These are phyloP conservation scores for Penicillium sp. DNA, from an alignment of 2,329 filamentous ascomycete species.

Conservation along the genomic window DNA sequence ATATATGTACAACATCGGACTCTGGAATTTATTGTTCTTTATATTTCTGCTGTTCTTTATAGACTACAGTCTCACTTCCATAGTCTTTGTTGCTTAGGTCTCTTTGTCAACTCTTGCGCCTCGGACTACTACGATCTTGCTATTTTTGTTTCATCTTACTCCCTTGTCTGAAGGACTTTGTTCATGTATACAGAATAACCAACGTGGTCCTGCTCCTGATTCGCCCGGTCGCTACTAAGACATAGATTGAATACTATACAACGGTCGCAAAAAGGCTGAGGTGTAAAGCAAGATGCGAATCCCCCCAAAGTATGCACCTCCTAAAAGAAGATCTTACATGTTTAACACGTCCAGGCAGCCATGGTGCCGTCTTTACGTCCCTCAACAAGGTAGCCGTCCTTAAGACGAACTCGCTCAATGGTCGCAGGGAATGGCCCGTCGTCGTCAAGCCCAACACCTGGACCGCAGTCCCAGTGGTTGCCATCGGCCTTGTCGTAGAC, in stretches of 20 bases:
- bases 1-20: neutral
- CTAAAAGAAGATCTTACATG: neutral
- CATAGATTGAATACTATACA: constrained; percentile 28
- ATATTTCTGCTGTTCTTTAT: constrained; percentile 5
- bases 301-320: constrained; percentile 8
- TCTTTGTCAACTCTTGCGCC: constrained; percentile 5
- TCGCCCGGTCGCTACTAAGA: constrained; percentile 18
- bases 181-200: constrained; percentile 13
- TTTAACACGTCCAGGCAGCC: constrained; percentile 80
- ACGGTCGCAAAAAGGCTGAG: constrained; percentile 14
- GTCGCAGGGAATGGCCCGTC: constrained; percentile 65
- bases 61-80: neutral
- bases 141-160: constrained; percentile 7
- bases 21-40: neutral
- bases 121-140: constrained; percentile 3
- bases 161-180: neutral
- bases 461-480: constrained; percentile 93
- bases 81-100: constrained; percentile 5
- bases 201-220: constrained; percentile 12
- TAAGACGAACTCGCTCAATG: constrained; percentile 84
- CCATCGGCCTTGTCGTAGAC: constrained; percentile 98
- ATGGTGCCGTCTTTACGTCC: constrained; percentile 84
- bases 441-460: constrained; percentile 67
- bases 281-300: neutral
- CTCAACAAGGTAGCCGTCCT: constrained; percentile 91